Percentiles rank a stretch among this genome's conserved stretches.
These are phyloP conservation scores for Calocybe indica DNA, from an alignment of 768 basidiomycete species.

Conservation along the genomic window DNA sequence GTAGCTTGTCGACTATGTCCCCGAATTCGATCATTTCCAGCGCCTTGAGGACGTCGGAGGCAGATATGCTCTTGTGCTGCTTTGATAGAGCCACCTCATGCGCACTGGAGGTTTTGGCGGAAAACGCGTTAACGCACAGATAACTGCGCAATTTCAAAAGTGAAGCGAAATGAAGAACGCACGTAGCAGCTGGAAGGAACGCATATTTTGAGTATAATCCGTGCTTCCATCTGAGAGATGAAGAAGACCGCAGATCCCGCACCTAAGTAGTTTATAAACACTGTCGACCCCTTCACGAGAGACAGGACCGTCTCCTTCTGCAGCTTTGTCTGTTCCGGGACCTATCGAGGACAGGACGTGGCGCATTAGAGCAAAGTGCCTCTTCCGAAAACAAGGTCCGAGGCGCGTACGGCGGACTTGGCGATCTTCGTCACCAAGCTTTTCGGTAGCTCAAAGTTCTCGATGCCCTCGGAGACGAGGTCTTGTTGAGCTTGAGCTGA, in stretches of 20 bases:
- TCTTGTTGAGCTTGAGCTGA: conserved; percentile 78
- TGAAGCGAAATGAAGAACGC: conserved; percentile 13
- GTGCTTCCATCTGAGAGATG: neutral
- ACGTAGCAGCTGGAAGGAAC: conserved; percentile 42
- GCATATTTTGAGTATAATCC: neutral
- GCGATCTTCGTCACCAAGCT: conserved; percentile 79
- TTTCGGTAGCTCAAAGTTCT: conserved; percentile 86
- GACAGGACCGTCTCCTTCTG: conserved; percentile 88
- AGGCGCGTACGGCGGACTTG: conserved; percentile 63
- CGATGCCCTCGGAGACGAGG: conserved; percentile 77
- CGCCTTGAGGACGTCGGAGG: conserved; percentile 85
- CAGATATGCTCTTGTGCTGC: conserved; percentile 78
- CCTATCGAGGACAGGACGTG: conserved; percentile 32
- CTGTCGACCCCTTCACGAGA: conserved; percentile 82
- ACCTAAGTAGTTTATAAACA: conserved; percentile 95
- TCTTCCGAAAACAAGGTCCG: neutral
- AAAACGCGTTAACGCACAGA: no score
- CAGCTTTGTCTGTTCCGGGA: conserved; percentile 80
- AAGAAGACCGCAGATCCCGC: conserved; percentile 19
- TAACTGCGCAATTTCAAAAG: conserved; percentile 10
- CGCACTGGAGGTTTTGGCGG: conserved; percentile 42
- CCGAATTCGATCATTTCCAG: conserved; percentile 74
- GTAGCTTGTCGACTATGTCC: conserved; percentile 59
- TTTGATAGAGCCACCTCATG: conserved; percentile 87
- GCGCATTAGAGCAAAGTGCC: neutral